Evolutionary conservation across 345 rosid species (phyloP).

Genomic region (Streptanthus diversifolius): DNA sequence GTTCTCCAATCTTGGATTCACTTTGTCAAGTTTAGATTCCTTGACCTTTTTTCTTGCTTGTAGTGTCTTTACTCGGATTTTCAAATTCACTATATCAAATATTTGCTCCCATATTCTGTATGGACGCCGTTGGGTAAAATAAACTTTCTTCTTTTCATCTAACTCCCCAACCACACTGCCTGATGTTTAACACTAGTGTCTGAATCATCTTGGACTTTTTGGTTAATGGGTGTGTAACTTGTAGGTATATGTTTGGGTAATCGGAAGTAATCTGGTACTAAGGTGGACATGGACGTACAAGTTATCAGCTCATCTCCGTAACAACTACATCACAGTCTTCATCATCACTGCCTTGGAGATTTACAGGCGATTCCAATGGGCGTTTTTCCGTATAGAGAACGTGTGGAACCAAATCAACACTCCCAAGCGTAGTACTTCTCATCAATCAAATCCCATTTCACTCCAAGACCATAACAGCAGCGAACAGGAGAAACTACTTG

Average conservation of each 20-base stretch:
- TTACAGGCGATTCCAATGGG: slow-evolving; percentile 86
- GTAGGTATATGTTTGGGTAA: slow-evolving; percentile 90
- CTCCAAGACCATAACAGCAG: slow-evolving; percentile 29
- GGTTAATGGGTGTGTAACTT: background rate
- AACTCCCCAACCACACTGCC: background rate
- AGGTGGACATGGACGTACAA: slow-evolving; percentile 98
- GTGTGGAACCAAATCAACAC: slow-evolving; percentile 76
- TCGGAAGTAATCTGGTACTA: slow-evolving; percentile 80
- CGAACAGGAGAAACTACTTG: slow-evolving; percentile 59
- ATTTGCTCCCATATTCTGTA: slow-evolving; percentile 48
- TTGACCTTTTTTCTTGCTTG: background rate
- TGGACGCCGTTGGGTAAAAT: slow-evolving; percentile 79
- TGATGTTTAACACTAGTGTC: background rate
- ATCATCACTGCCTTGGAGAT: slow-evolving; percentile 78
- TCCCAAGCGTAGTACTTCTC: slow-evolving; percentile 46
- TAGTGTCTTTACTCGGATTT: slow-evolving; percentile 84
- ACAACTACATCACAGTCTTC: slow-evolving; percentile 80
- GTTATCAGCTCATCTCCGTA: slow-evolving; percentile 91
- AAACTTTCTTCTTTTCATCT: background rate
- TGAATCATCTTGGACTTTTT: background rate
- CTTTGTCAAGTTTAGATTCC: background rate
- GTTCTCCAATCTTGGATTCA: slow-evolving; percentile 8
- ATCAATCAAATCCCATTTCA: slow-evolving; percentile 19
- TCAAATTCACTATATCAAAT: slow-evolving; percentile 71
- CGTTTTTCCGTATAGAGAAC: slow-evolving; percentile 89